A percentile compares a stretch with the other conserved stretches of the same genome.
These are phyloP conservation scores for Hypoxylon sp. DNA, from an alignment of 2,329 filamentous ascomycete genomes.

Conservation along the genomic window DNA sequence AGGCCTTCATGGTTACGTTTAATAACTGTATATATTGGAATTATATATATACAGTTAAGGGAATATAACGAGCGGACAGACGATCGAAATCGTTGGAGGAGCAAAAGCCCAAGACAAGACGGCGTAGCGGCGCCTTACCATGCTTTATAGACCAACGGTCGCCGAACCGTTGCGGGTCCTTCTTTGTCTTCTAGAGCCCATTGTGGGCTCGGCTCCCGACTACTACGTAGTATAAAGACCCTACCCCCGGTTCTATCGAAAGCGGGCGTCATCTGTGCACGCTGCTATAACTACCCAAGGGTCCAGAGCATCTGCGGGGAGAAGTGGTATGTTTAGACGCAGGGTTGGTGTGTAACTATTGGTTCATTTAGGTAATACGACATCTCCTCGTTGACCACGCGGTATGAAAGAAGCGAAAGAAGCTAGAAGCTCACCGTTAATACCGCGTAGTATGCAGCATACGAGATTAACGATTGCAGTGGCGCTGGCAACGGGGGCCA, in stretches of 20 bases:
- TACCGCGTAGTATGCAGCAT: constrained; percentile 23
- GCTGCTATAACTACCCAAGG: constrained; percentile 23
- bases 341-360: constrained; percentile 34
- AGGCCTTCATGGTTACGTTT: constrained; percentile 48
- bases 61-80: constrained; percentile 42
- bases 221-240: constrained; percentile 39
- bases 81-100: constrained; percentile 43
- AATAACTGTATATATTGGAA: constrained; percentile 35
- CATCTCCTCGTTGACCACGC: constrained; percentile 30
- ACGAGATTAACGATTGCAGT: constrained; percentile 41
- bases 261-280: constrained; percentile 31
- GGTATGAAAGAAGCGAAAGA: constrained; percentile 25
- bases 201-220: constrained; percentile 34
- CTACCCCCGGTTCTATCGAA: constrained; percentile 33
- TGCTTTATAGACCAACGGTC: constrained; percentile 32
- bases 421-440: constrained; percentile 34
- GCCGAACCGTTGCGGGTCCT: constrained; percentile 34
- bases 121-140: constrained; percentile 33
- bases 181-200: constrained; percentile 23
- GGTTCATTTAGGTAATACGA: constrained; percentile 37
- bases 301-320: constrained; percentile 12
- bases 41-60: constrained; percentile 39
- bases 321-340: constrained; percentile 32
- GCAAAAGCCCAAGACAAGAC: constrained; percentile 13
- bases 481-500: constrained; percentile 26